Evolutionary conservation across 2,329 filamentous ascomycete genomes (phyloP).

Genomic region (Dothiorella sarmentorum): DNA sequence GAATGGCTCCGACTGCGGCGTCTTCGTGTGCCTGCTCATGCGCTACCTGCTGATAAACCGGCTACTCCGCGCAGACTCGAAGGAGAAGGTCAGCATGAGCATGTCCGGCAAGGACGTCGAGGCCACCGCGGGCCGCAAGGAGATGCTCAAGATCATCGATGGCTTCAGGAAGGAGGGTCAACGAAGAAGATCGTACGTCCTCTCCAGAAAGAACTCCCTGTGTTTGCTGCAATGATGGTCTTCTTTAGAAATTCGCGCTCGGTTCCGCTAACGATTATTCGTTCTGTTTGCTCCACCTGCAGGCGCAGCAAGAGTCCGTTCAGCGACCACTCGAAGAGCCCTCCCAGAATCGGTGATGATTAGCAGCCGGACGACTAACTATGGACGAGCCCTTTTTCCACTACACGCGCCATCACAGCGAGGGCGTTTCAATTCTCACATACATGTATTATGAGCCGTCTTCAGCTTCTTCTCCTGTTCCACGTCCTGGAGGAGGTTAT

Average conservation of each 20-base stretch:
- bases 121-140: slow-evolving; percentile 74
- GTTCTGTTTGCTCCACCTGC: neutral
- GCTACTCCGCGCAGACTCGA: slow-evolving; percentile 72
- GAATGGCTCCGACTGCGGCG: slow-evolving; percentile 89
- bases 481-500: no score
- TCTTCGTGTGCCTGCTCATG: slow-evolving; percentile 96
- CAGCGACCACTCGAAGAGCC: slow-evolving; percentile 31
- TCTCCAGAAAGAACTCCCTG: no score
- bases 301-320: slow-evolving; percentile 36
- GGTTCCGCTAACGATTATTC: neutral
- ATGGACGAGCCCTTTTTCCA: no score
- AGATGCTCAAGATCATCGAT: slow-evolving; percentile 89
- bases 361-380: no score
- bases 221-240: no score
- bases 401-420: no score
- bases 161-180: slow-evolving; percentile 82
- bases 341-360: slow-evolving; percentile 37
- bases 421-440: no score
- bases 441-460: no score
- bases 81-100: slow-evolving; percentile 90
- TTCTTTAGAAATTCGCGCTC: no score
- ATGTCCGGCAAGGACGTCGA: slow-evolving; percentile 83
- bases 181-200: slow-evolving; percentile 71
- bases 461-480: no score
- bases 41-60: slow-evolving; percentile 84